Base-by-base conservation (phyloP, 2,329 filamentous ascomycete genomes). In the Rhexocercosporidium sp. region DNA sequence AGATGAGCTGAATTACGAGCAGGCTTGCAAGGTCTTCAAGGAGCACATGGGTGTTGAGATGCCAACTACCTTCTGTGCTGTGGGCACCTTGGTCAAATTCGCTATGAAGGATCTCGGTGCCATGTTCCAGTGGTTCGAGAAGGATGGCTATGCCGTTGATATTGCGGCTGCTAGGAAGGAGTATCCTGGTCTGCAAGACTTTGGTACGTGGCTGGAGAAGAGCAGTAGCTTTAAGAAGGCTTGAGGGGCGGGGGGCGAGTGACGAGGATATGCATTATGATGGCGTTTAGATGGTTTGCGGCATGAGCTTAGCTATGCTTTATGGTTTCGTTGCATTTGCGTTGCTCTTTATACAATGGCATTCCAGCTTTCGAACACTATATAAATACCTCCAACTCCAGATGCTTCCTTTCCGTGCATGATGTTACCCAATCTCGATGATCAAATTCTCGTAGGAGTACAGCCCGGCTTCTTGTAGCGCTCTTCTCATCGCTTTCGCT, bases 121-220 rank as follows among this genome's bases (percentile, higher is more conserved):
- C 14, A 78, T 77, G 75, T 76, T 78, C 41, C 70, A 71, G 49
- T 78, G 73, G 73, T 75, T 77, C 62, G 66, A 72, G 46, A 72
- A 71, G 31, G 73, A 72, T 62, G 76, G 75, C 3, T 78, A 73
- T 62, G 69, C 53, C 0, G 75, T 73, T 53, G 74, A 78, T 71
- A 80, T 86, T 62, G 54, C 67, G 20, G 77, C 67, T 59, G 65
- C 83, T 71, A 81, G 74, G 74, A 76, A 77, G 67, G 76, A 78
- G 67, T 78, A 84, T 72, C 79, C 80, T 4, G 77, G 77, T 60
- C 60, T 85, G 69, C 78, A 78, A 72, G 78, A 80, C 65, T 83
- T 85, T 71, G 77, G 78, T 66, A 78, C 76, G 7, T 85, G 83
- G 82, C 65, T 85, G 69, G 74, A 75, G 72, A 78, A 79, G 74